These are phyloP conservation scores for Phytophthora lateralis DNA, from an alignment of 352 stramenopile species.

Conservation along the genomic window DNA sequence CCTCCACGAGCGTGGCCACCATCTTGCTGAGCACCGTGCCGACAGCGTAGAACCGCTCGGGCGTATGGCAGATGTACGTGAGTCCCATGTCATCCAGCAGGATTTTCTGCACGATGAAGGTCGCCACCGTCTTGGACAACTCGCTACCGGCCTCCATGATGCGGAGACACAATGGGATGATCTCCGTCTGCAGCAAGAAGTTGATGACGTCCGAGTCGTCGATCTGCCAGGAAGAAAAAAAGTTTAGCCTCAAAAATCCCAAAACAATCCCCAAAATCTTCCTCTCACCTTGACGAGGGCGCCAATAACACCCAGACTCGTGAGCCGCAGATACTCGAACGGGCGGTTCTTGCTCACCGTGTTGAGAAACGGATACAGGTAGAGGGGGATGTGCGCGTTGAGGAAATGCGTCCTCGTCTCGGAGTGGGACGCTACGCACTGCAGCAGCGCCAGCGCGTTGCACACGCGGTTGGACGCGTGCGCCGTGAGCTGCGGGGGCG, in stretches of 20 bases:
- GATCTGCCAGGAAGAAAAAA: slow-evolving; percentile 61
- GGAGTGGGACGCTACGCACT: slow-evolving; percentile 98
- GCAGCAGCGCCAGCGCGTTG: slow-evolving; percentile 97
- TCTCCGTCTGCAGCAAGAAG: slow-evolving; percentile 99
- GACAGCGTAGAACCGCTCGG: slow-evolving; percentile 92
- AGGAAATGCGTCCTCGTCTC: slow-evolving; percentile 97
- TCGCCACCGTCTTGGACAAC: slow-evolving; percentile 98
- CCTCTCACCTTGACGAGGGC: slow-evolving; percentile 95
- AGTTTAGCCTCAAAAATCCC: neutral
- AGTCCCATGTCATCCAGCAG: slow-evolving; percentile 98
- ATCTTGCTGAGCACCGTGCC: slow-evolving; percentile 97
- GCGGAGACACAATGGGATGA: slow-evolving; percentile 98
- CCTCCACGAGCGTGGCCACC: slow-evolving; percentile 93
- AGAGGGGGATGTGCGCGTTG: slow-evolving; percentile 98
- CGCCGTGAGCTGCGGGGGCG: slow-evolving; percentile 96
- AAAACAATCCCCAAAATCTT: neutral
- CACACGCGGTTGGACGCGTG: slow-evolving; percentile 98
- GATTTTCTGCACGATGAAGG: slow-evolving; percentile 99
- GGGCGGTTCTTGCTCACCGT: slow-evolving; percentile 98
- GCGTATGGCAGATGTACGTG: slow-evolving; percentile 98
- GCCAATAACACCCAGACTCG: slow-evolving; percentile 97
- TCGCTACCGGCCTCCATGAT: slow-evolving; percentile 99
- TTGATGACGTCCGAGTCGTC: slow-evolving; percentile 99
- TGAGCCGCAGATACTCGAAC: slow-evolving; percentile 99
- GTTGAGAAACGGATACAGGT: slow-evolving; percentile 99